A percentile compares a stretch with the other conserved stretches of the same genome.
Evolutionary conservation across 1,139 yeast genomes (phyloP).

Genomic region (Scheffersomyces segobiensis): DNA sequence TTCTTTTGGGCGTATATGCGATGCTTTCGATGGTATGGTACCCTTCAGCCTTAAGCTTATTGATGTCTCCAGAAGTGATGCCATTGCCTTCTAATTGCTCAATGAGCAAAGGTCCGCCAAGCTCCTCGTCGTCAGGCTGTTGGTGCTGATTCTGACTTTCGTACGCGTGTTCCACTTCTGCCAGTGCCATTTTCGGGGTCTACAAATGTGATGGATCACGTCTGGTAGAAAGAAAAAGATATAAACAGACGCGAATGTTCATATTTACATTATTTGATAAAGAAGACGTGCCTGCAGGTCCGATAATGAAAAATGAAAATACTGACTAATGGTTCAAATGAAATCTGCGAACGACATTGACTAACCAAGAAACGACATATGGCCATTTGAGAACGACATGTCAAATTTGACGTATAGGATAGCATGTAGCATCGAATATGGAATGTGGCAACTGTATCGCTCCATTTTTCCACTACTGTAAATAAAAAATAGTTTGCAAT

Average conservation of each 20-base stretch:
- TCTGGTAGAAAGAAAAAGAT: neutral
- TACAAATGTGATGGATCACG: constrained; percentile 2
- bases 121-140: constrained; percentile 26
- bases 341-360: neutral
- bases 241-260: constrained; percentile 8
- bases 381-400: neutral
- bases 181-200: constrained; percentile 12
- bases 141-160: constrained; percentile 2
- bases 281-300: neutral
- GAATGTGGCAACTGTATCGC: neutral
- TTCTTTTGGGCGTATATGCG: constrained; percentile 85
- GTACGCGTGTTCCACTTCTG: constrained; percentile 11
- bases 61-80: constrained; percentile 75
- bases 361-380: neutral
- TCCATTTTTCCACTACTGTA: neutral
- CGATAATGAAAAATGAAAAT: neutral
- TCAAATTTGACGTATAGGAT: neutral
- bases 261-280: neutral
- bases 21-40: constrained; percentile 87
- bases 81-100: constrained; percentile 77
- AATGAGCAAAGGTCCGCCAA: constrained; percentile 45
- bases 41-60: constrained; percentile 80
- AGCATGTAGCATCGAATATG: neutral
- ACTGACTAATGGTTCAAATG: neutral
- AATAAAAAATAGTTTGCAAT: neutral